A percentile compares a stretch with the other conserved stretches of the same genome.
phyloP scores from a whole-genome alignment of 768 basidiomycete species.

The Trametes cingulata region DNA sequence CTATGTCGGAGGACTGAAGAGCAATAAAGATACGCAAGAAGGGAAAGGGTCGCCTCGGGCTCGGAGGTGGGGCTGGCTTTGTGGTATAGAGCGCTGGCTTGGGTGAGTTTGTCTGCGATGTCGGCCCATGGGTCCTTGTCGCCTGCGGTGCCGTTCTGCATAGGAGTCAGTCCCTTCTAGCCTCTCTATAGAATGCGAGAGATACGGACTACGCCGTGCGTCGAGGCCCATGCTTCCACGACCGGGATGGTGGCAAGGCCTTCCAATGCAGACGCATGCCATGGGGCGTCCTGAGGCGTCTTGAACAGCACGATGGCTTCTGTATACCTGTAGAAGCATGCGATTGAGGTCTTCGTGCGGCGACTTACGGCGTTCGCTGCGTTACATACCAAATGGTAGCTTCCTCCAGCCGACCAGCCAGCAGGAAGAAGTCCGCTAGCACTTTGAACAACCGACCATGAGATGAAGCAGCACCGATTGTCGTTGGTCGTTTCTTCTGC shows the following conservation, averaged over 20 bases:
- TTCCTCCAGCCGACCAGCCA: constrained; percentile 85
- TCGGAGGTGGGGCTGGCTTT: constrained; percentile 50
- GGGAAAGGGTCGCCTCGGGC: constrained; percentile 54
- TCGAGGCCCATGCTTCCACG: constrained; percentile 81
- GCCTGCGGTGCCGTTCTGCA: constrained; percentile 56
- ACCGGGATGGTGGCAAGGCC: constrained; percentile 78
- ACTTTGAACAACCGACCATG: constrained; percentile 88
- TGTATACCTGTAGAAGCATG: constrained; percentile 61
- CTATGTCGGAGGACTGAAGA: constrained; percentile 71
- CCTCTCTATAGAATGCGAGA: not conserved
- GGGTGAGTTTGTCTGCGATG: constrained; percentile 69
- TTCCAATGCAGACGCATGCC: constrained; percentile 90
- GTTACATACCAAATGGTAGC: constrained; percentile 69
- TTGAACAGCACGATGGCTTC: constrained; percentile 83
- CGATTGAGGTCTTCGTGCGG: constrained; percentile 16
- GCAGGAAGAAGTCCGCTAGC: constrained; percentile 83
- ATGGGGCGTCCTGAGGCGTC: constrained; percentile 71
- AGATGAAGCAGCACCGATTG: constrained; percentile 68
- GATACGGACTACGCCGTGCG: constrained; percentile 65
- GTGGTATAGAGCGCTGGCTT: constrained; percentile 62
- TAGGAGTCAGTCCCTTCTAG: constrained; percentile 3
- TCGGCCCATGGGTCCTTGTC: constrained; percentile 76
- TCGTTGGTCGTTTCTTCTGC: constrained; percentile 60
- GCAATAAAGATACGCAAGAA: constrained; percentile 67
- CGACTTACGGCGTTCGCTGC: not conserved